Base-by-base conservation (phyloP, 805 yeast genomes). In the Starmerella lactis-condensi region DNA sequence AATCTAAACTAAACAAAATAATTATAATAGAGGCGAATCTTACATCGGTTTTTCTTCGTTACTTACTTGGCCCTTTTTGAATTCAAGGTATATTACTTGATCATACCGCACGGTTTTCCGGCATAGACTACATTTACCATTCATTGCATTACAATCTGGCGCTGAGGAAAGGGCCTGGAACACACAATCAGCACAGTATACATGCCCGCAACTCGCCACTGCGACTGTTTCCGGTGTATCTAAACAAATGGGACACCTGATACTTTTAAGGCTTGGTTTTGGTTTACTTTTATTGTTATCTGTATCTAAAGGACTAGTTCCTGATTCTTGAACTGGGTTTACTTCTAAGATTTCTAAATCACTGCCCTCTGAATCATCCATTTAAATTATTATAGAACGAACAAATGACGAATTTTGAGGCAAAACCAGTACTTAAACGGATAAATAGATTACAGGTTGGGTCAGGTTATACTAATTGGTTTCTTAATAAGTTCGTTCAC, bases 201-300 rank as follows among this genome's bases (percentile, higher is more conserved):
- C 18, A 26, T 41, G 45, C 15, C 45, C 45, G 24, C 45, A 41
- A 19, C 29, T 29, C 7, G 37, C 45, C 10, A 41, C 45, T 7
- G 45, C 45, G 11, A 41, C 34, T 12, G 37, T 29, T 10, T 40
- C 41, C 7, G 45, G 45, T n/a, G 31, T 30, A 18, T 41, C 45
- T 9, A 41, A 22, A 22, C 45, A 41, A 19, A 41, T 30, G 5
- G 41, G 42, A 24, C 45, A 41, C 11, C 28, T 22, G 28, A 35
- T n/a, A 9, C 22, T 15, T 22, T 29, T 27, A 22, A 39, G 8
- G 10, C 29, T 24, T 13, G 14, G 22, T 14, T 11, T 10, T 13
- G 26, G 26, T 11, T 14, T 8, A 11, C 14, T 16, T 10, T 10
- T 10, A 21, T n/a, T 21, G 10, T 10, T 21, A n/a, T n/a, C 23